Evolutionary conservation across 306 rosid genomes (phyloP).

Genomic region (Ormosia emarginata): DNA sequence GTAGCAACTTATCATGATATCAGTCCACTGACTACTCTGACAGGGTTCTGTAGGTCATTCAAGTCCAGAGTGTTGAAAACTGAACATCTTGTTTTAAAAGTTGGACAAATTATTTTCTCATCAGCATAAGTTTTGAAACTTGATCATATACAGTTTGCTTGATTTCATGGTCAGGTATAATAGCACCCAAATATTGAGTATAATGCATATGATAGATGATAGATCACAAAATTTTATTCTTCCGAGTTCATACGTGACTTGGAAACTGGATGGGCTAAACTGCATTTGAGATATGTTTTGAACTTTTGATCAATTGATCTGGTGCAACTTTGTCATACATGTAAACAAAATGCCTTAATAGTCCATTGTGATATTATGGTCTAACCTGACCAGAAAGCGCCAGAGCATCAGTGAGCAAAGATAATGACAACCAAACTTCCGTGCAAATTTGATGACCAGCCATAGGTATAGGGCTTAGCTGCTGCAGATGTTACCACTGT

Average conservation of each 20-base stretch:
- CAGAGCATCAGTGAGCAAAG: slow-evolving; percentile 89
- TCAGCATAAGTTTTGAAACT: neutral
- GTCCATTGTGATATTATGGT: slow-evolving; percentile 1
- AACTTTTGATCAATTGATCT: neutral
- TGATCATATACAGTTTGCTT: neutral
- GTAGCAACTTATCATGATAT: too few relatives aligned
- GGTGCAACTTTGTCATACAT: neutral
- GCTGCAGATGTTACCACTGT: slow-evolving; percentile 86
- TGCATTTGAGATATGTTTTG: neutral
- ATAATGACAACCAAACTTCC: slow-evolving; percentile 87
- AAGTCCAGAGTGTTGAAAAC: too few relatives aligned
- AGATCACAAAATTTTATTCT: neutral
- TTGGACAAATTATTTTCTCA: neutral
- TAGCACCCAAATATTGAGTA: slow-evolving; percentile 1
- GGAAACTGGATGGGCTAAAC: slow-evolving; percentile 7
- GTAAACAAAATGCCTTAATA: neutral
- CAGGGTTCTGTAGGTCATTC: too few relatives aligned
- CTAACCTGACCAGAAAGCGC: slow-evolving; percentile 96
- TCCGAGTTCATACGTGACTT: neutral
- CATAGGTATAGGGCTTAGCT: slow-evolving; percentile 82
- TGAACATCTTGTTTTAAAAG: too few relatives aligned
- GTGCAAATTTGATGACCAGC: slow-evolving; percentile 92
- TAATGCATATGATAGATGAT: neutral
- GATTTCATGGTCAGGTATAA: neutral
- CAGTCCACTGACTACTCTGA: too few relatives aligned